phyloP scores from a whole-genome alignment of 345 rosid genomes.

The Zanthoxylum bungeanum region DNA sequence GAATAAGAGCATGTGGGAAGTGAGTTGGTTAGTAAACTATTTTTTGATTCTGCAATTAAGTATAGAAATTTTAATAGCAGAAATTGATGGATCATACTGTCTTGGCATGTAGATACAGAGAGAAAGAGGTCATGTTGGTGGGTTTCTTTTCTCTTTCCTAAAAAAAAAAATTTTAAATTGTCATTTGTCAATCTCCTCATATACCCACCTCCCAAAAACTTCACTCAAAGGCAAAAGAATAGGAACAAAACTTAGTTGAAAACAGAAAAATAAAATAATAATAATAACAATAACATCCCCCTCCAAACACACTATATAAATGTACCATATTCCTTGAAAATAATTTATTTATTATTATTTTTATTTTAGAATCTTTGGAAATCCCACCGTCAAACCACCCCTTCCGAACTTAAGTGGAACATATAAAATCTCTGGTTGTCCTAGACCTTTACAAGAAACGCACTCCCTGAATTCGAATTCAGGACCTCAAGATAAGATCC shows the following conservation, averaged over 20 bases:
- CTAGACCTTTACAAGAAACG: too few relatives aligned
- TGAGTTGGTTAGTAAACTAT: not conserved
- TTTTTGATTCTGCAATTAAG: not conserved
- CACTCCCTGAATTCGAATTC: too few relatives aligned
- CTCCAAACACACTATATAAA: constrained; percentile 18
- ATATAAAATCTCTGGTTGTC: too few relatives aligned
- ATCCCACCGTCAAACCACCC: too few relatives aligned
- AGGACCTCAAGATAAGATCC: too few relatives aligned
- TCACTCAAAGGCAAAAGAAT: constrained; percentile 23
- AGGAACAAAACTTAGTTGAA: constrained; percentile 20
- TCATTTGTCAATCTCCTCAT: constrained; percentile 37
- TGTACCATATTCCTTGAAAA: constrained; percentile 31
- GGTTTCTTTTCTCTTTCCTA: constrained; percentile 17
- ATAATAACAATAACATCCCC: not conserved
- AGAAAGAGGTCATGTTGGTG: constrained; percentile 14
- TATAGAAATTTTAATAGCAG: constrained; percentile 2
- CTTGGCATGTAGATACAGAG: not conserved
- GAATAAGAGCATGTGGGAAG: not conserved
- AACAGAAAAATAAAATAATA: constrained; percentile 8
- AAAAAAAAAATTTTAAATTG: constrained; percentile 25
- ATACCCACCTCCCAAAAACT: constrained; percentile 18
- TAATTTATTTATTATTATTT: too few relatives aligned
- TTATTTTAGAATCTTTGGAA: too few relatives aligned
- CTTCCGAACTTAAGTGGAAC: too few relatives aligned
- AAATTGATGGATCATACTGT: constrained; percentile 3